A percentile compares a stretch with the other conserved stretches of the same genome.
phyloP scores from a whole-genome alignment of 176 grass and related monocot species.

The Carex cristatella region DNA sequence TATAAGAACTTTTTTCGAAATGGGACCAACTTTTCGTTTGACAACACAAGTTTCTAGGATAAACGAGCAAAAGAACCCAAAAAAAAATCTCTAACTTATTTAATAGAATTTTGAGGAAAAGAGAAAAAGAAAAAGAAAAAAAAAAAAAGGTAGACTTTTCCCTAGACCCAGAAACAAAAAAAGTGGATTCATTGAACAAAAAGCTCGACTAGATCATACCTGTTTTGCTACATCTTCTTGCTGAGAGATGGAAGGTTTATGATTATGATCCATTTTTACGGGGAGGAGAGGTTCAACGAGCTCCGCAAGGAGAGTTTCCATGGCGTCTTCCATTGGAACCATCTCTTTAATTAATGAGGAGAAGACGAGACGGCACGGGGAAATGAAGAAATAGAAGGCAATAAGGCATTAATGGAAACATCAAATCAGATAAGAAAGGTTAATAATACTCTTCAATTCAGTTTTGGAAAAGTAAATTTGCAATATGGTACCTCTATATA shows the following conservation, averaged over 20 bases:
- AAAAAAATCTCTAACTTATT: not conserved
- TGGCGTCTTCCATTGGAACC: conserved; percentile 55
- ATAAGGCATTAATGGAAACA: not conserved
- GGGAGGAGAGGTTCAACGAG: conserved; percentile 46
- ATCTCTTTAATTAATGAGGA: not conserved
- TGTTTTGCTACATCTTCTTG: conserved; percentile 45
- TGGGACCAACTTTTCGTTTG: not conserved
- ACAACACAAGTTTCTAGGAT: not conserved
- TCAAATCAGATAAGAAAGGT: not conserved
- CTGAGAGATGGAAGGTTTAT: not conserved
- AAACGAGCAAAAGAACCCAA: not conserved
- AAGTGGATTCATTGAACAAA: not conserved
- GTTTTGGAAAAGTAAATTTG: not conserved
- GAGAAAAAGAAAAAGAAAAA: not conserved
- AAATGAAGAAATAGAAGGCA: not conserved
- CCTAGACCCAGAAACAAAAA: not conserved
- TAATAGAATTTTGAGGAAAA: too few species aligned
- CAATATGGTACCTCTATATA: not conserved
- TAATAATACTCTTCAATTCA: not conserved
- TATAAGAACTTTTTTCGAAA: not conserved
- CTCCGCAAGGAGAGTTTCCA: conserved; percentile 46
- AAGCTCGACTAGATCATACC: conserved; percentile 9
- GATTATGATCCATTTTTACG: not conserved
- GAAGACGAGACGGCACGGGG: not conserved
- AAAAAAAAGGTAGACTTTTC: not conserved